phyloP scores from a whole-genome alignment of 176 grass and related monocot species.

The Oropetium thomaeum region DNA sequence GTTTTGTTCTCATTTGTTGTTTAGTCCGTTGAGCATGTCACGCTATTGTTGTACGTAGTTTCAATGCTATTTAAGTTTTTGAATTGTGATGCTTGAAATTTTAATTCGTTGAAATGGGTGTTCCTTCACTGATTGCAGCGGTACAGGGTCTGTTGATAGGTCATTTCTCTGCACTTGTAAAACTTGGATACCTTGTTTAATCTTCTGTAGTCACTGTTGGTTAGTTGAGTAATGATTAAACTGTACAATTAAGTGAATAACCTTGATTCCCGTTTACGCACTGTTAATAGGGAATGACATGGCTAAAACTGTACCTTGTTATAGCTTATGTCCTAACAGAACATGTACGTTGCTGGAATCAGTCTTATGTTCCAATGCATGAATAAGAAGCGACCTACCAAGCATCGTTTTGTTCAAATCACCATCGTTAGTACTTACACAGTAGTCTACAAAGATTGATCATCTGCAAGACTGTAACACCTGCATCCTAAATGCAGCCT shows the following conservation, averaged over 20 bases:
- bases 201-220: constrained; percentile 1
- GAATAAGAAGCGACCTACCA: not conserved
- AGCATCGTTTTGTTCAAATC: not conserved
- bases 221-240: not conserved
- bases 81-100: not conserved
- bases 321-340: not conserved
- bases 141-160: not conserved
- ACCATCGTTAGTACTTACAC: not conserved
- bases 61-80: constrained; percentile 3
- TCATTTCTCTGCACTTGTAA: constrained; percentile 6
- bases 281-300: constrained; percentile 4
- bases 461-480: constrained; percentile 11
- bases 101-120: constrained; percentile 19
- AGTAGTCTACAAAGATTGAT: not conserved
- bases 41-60: not conserved
- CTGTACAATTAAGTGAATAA: not conserved
- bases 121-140: not conserved
- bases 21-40: not conserved
- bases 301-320: not conserved
- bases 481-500: not conserved
- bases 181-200: constrained; percentile 5
- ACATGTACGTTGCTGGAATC: not conserved
- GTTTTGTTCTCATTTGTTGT: constrained; percentile 21
- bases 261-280: not conserved
- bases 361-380: not conserved